Percentiles rank a stretch among this genome's conserved stretches.
phyloP scores from a whole-genome alignment of 2,329 filamentous ascomycete species.

The Sporothrix dimorphospora region DNA sequence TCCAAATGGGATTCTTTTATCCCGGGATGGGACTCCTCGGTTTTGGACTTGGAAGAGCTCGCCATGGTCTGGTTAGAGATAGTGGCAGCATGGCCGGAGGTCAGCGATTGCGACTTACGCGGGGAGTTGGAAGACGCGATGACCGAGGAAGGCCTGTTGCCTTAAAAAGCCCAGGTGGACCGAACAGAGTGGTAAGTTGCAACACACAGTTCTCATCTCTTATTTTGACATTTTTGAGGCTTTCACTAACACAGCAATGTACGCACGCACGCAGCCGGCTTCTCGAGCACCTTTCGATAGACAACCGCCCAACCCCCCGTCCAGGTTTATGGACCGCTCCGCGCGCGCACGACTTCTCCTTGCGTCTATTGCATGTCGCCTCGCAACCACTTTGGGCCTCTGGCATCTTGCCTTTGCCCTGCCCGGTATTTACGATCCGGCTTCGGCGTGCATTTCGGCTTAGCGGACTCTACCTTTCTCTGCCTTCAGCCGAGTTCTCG shows the following conservation, averaged over 20 bases:
- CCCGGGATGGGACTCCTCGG: neutral
- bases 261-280: neutral
- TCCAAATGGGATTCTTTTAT: neutral
- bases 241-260: neutral
- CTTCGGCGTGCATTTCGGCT: no score
- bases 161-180: neutral
- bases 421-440: neutral
- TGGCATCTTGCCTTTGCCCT: neutral
- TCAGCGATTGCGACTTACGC: neutral
- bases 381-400: neutral
- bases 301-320: neutral
- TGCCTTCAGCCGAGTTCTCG: no score
- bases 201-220: neutral
- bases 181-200: slow-evolving; percentile 15
- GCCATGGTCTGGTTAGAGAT: neutral
- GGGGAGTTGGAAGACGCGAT: neutral
- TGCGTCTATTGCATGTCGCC: neutral
- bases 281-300: neutral
- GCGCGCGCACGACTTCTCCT: neutral
- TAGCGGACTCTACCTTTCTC: no score
- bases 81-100: neutral
- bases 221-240: neutral
- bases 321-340: neutral
- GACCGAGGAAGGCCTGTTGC: neutral
- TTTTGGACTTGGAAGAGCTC: neutral